Percentiles rank a stretch among this genome's conserved stretches.
Evolutionary conservation across 1,284 basidiomycete species (phyloP).

Genomic region (Heterobasidion parviporum): DNA sequence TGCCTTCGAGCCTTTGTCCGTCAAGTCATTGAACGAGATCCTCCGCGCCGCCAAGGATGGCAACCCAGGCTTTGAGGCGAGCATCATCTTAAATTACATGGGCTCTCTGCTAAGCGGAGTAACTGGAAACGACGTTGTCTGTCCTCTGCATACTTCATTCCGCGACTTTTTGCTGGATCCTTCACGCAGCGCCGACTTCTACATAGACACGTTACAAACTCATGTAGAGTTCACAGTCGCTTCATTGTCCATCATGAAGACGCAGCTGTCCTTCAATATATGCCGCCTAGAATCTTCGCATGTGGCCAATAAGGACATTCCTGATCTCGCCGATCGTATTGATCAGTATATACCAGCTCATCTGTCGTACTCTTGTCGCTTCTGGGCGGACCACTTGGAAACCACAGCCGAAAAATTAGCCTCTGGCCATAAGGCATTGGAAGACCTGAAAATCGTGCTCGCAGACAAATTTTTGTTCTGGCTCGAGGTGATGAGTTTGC

Average conservation of each 20-base stretch:
- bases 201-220: neutral
- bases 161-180: neutral
- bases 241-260: neutral
- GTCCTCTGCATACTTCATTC: neutral
- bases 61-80: neutral
- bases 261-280: neutral
- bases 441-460: neutral
- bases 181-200: neutral
- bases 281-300: neutral
- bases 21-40: neutral
- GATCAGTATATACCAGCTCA: neutral
- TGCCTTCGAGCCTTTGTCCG: neutral
- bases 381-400: neutral
- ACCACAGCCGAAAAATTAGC: neutral
- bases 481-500: neutral
- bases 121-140: neutral
- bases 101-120: neutral
- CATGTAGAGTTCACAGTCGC: neutral
- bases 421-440: neutral
- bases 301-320: neutral
- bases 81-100: neutral
- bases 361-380: neutral
- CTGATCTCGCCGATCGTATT: neutral
- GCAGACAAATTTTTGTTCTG: neutral
- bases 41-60: neutral